Evolutionary conservation across 306 rosid genomes (phyloP).

Genomic region (Prinsepia uniflora): DNA sequence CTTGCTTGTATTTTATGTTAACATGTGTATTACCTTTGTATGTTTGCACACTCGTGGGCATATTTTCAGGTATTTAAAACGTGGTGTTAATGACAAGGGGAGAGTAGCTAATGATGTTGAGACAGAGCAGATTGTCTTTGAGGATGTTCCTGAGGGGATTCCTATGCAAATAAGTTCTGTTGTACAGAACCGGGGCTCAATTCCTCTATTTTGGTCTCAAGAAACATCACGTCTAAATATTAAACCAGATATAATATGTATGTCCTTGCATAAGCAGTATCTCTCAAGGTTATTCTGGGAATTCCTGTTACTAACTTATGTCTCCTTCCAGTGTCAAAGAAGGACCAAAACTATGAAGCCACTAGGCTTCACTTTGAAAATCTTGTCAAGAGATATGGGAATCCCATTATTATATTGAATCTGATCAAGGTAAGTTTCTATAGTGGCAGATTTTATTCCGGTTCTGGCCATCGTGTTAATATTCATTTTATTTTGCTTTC

Average conservation of each 20-base stretch:
- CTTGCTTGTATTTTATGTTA: neutral
- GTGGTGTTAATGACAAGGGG: conserved; percentile 94
- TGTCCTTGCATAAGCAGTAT: conserved; percentile 23
- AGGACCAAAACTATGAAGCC: conserved; percentile 68
- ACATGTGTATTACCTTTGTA: no score
- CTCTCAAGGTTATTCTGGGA: neutral
- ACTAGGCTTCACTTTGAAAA: conserved; percentile 95
- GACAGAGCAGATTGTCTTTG: conserved; percentile 88
- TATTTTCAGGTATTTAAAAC: conserved; percentile 74
- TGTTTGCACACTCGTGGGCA: neutral
- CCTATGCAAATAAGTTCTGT: conserved; percentile 81
- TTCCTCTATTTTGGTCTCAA: conserved; percentile 98
- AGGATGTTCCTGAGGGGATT: conserved; percentile 59
- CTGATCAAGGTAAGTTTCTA: conserved; percentile 70
- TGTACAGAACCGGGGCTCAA: conserved; percentile 93
- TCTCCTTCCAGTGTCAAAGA: conserved; percentile 63
- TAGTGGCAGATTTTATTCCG: neutral
- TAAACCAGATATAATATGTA: conserved; percentile 93
- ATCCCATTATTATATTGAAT: conserved; percentile 88
- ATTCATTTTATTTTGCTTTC: neutral
- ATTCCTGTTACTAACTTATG: conserved; percentile 26
- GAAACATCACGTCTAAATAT: conserved; percentile 90
- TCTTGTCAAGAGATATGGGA: conserved; percentile 86
- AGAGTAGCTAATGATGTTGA: conserved; percentile 99
- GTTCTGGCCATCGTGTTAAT: neutral